Percentiles rank a stretch among this genome's conserved stretches.
These are phyloP conservation scores for Nadsonia fulvescens DNA, from an alignment of 805 yeast genomes.

Conservation along the genomic window DNA sequence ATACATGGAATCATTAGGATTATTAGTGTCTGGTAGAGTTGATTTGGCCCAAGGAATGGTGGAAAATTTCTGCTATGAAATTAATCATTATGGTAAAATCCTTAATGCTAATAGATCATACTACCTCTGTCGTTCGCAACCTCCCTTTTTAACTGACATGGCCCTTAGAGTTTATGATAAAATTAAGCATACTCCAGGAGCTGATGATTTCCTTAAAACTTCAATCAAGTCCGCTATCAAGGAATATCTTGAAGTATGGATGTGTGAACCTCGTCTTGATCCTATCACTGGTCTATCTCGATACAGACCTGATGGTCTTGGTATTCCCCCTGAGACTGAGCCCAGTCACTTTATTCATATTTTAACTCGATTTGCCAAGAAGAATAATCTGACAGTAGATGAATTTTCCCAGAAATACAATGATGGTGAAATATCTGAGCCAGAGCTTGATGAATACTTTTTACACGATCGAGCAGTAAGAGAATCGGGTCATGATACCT, in stretches of 20 bases:
- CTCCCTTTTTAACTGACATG: slow-evolving; percentile 93
- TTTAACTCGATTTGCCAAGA: slow-evolving; percentile 47
- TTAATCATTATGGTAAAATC: slow-evolving; percentile 77
- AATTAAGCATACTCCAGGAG: slow-evolving; percentile 21
- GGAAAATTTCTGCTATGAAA: slow-evolving; percentile 80
- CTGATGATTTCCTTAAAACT: slow-evolving; percentile 42
- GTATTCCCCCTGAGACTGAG: slow-evolving; percentile 97
- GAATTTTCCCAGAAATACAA: slow-evolving; percentile 60
- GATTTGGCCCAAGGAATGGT: slow-evolving; percentile 80
- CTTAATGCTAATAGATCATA: slow-evolving; percentile 88
- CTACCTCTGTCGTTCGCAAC: slow-evolving; percentile 83
- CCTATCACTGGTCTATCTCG: slow-evolving; percentile 61
- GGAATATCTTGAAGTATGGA: slow-evolving; percentile 77
- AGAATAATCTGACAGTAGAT: slow-evolving; percentile 36
- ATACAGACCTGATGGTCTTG: slow-evolving; percentile 76
- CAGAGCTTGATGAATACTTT: slow-evolving; percentile 74
- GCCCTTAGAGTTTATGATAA: slow-evolving; percentile 48
- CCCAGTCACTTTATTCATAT: slow-evolving; percentile 67
- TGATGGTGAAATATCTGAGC: slow-evolving; percentile 44
- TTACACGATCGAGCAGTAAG: slow-evolving; percentile 87
- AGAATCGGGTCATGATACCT: slow-evolving; percentile 92
- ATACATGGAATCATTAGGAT: slow-evolving; percentile 76
- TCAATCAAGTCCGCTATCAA: slow-evolving; percentile 65
- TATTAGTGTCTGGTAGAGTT: slow-evolving; percentile 44
- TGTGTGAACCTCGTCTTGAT: slow-evolving; percentile 54